phyloP scores from a whole-genome alignment of 2,329 filamentous ascomycete species.

The Alternaria viburni region DNA sequence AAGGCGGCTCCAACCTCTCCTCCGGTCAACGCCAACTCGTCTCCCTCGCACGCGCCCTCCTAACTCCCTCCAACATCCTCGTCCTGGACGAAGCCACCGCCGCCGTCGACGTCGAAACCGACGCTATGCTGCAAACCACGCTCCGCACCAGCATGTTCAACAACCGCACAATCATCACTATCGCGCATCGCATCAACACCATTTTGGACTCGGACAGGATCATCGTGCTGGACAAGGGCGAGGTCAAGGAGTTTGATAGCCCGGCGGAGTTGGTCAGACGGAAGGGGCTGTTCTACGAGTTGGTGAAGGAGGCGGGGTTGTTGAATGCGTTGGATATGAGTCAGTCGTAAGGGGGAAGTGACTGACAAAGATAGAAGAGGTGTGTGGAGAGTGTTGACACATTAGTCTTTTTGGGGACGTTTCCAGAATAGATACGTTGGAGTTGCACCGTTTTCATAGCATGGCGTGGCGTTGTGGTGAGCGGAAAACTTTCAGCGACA shows the following conservation, averaged over 20 bases:
- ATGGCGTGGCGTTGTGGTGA: not conserved
- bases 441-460: not conserved
- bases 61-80: slow-evolving; percentile 95
- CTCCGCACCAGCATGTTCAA: slow-evolving; percentile 73
- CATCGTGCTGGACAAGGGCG: slow-evolving; percentile 88
- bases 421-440: not conserved
- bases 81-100: slow-evolving; percentile 95
- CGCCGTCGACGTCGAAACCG: slow-evolving; percentile 73
- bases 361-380: not conserved
- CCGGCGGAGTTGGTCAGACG: slow-evolving; percentile 77
- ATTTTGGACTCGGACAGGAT: slow-evolving; percentile 90
- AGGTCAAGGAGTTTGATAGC: slow-evolving; percentile 90
- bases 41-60: slow-evolving; percentile 88
- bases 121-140: slow-evolving; percentile 69
- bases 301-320: slow-evolving; percentile 90
- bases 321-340: slow-evolving; percentile 43
- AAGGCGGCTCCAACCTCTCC: slow-evolving; percentile 96
- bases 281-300: slow-evolving; percentile 82
- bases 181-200: slow-evolving; percentile 97
- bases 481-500: not conserved
- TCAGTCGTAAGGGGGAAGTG: not conserved
- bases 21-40: slow-evolving; percentile 94
- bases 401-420: not conserved
- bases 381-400: not conserved
- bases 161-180: slow-evolving; percentile 96